Base-by-base conservation (phyloP, 1,284 basidiomycete species). In the Boletus sp. region DNA sequence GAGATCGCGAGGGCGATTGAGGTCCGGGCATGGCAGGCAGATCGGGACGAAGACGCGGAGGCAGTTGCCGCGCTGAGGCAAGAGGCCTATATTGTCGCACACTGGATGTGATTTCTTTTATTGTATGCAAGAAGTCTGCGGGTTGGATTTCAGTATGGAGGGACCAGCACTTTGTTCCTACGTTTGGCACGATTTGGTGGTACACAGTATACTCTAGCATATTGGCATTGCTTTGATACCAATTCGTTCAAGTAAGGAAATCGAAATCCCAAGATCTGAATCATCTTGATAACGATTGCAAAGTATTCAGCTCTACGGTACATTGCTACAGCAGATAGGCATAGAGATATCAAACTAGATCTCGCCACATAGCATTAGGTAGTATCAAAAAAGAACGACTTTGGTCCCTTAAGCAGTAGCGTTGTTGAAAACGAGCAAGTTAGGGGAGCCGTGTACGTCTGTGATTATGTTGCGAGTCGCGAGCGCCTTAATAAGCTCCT, bases 361-460 rank as follows among this genome's bases (percentile, higher is more conserved):
- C 46, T 40, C 16, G n/a, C 42, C 42, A 40, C 8, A 46, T 36
- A 37, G 42, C 33, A 50, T 44, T 38, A 42, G 25, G 23, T 41
- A 46, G 25, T 36, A 36, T 29, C 41, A 42, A 43, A 34, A 20
- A 26, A 19, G 5, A 19, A 6, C 19, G 16, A 20, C 39, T 9
- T 14, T 10, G 10, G 5, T 8, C 16, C 26, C 14, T 22, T 33
- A 65, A 2, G 40, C 45, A 4, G 86, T 90, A n/a, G 81, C 86
- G 59, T 92, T 92, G 77, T 91, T 93, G 74, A 82, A 91, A 48
- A 88, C 77, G 60, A 92, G 72, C 59, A 83, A 58, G 72, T 93
- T 92, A 49, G 79, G 73, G 2, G 87, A 85, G 20, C 77, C 71
- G 5, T 56, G 80, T 10, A 84, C 60, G 36, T 74, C 72, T 1